Conservation (phyloP, 345 rosid species). For the Adansonia digitata region DNA sequence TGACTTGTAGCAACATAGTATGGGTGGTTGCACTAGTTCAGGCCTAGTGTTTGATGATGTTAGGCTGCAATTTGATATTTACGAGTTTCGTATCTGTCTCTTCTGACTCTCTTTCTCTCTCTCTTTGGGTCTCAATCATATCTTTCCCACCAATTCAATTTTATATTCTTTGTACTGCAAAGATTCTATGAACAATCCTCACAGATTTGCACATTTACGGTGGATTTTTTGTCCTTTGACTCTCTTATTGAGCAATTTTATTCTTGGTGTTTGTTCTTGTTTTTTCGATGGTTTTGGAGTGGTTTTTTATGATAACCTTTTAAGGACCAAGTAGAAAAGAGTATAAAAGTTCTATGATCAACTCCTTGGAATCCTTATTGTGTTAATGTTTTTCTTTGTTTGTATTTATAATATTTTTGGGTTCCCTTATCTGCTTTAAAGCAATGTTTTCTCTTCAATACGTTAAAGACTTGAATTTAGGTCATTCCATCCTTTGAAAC, state of each 20-base stretch:
- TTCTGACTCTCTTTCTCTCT: background rate
- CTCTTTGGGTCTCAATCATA: background rate
- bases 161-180: slow-evolving; percentile 12
- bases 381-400: background rate
- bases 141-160: background rate
- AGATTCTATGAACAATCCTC: background rate
- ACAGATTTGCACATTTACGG: slow-evolving; percentile 5
- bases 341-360: background rate
- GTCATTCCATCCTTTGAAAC: background rate
- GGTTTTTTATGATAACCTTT: background rate
- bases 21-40: background rate
- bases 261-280: background rate
- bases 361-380: background rate
- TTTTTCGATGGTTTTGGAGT: background rate
- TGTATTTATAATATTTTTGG: background rate
- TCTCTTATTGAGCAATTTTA: background rate
- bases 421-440: background rate
- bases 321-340: background rate
- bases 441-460: background rate
- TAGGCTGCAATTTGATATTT: too few relatives aligned
- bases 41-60: background rate
- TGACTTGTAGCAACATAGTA: background rate
- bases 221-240: background rate
- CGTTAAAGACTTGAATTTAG: background rate
- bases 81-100: background rate